Evolutionary conservation across 148 eudicot genomes (phyloP).

Genomic region (Chenopodium quinoa): DNA sequence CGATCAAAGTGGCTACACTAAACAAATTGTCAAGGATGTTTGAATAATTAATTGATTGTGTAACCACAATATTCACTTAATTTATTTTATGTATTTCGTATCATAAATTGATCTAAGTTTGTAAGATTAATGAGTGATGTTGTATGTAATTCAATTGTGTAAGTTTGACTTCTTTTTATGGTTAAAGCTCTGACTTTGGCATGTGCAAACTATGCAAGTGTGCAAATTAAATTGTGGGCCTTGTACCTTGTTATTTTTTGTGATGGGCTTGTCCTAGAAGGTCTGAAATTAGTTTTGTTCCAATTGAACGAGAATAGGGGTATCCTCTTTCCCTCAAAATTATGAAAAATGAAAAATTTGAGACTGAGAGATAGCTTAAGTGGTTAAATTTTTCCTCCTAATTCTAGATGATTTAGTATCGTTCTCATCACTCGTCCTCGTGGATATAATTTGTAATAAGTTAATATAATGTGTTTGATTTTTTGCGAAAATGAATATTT

Average conservation of each 20-base stretch:
- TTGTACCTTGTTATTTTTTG: background rate
- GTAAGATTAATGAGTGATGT: background rate
- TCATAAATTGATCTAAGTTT: background rate
- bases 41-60: slow-evolving; percentile 19
- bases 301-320: too few species aligned
- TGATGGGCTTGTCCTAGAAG: background rate
- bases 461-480: too few species aligned
- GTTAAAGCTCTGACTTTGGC: background rate
- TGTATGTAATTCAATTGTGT: background rate
- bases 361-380: too few species aligned
- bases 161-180: background rate
- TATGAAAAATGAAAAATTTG: too few species aligned
- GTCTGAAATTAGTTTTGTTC: too few species aligned
- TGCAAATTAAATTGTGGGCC: background rate
- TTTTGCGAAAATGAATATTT: too few species aligned
- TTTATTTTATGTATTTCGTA: background rate
- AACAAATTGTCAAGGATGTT: slow-evolving; percentile 42
- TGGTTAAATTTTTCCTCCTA: too few species aligned
- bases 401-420: too few species aligned
- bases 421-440: too few species aligned
- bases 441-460: too few species aligned
- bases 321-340: too few species aligned
- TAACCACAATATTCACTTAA: background rate
- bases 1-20: slow-evolving; percentile 65
- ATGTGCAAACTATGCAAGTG: background rate